Conservation (phyloP, 2,329 filamentous ascomycete genomes). For the Pleurostoma richardsiae region DNA sequence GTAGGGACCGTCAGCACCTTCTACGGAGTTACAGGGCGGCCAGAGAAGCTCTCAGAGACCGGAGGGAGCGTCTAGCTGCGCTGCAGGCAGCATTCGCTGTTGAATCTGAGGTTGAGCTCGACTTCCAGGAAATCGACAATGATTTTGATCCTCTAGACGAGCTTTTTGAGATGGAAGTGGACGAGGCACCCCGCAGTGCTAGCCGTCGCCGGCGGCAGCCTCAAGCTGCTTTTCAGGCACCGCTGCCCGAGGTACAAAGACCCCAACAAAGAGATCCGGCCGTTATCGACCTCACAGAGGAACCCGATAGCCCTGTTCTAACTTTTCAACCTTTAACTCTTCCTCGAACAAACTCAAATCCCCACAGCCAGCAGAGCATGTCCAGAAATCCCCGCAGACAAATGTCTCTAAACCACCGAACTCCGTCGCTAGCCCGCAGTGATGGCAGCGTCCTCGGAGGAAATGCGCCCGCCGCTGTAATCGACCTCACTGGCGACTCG, state of each 20-base stretch:
- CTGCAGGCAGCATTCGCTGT: no score
- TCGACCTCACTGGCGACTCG: slow-evolving; percentile 48
- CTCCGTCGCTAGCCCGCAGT: slow-evolving; percentile 36
- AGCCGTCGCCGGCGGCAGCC: not conserved
- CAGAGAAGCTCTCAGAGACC: no score
- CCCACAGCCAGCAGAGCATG: not conserved
- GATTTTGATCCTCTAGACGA: slow-evolving; percentile 17
- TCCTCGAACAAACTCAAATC: slow-evolving; percentile 1
- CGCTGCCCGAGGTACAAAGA: not conserved
- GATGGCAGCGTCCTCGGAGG: slow-evolving; percentile 35
- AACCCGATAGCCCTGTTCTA: slow-evolving; percentile 38
- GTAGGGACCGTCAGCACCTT: no score
- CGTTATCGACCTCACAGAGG: slow-evolving; percentile 46
- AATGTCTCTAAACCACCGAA: slow-evolving; percentile 31
- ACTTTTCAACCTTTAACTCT: slow-evolving; percentile 3
- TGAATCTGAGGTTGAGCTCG: no score
- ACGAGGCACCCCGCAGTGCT: not conserved
- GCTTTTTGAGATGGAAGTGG: slow-evolving; percentile 24
- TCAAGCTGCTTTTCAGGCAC: not conserved
- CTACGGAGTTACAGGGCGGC: no score
- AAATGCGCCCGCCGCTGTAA: slow-evolving; percentile 25
- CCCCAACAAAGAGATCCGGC: not conserved
- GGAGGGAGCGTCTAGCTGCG: no score
- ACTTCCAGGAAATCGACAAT: not conserved
- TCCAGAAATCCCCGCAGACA: slow-evolving; percentile 34